Conservation (phyloP, 768 basidiomycete genomes). For the Lactifluus piperatus region DNA sequence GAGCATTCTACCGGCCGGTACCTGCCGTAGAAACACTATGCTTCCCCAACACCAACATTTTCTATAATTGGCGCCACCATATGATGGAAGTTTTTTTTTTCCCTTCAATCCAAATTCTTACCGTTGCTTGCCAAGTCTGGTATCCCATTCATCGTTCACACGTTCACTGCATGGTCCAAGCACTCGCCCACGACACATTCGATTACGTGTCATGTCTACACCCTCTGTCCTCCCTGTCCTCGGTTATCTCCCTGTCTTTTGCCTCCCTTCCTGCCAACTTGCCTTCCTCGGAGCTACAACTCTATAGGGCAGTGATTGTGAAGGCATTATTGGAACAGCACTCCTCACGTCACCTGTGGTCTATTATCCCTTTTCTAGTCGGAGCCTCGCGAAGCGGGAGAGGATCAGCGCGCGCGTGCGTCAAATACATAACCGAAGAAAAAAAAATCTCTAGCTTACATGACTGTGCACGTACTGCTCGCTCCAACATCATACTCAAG, state of each 20-base stretch:
- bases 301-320: not conserved
- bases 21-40: not conserved
- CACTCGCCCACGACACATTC: not conserved
- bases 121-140: not conserved
- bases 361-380: not conserved
- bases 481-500: too few species aligned
- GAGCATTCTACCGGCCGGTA: too few species aligned
- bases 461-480: not conserved
- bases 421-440: too few species aligned
- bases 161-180: not conserved
- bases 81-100: too few species aligned
- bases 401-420: not conserved
- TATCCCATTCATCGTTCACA: not conserved
- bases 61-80: not conserved
- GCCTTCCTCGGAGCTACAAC: not conserved
- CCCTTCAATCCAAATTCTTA: constrained; percentile 3
- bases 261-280: not conserved
- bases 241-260: not conserved
- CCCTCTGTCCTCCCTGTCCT: too few species aligned
- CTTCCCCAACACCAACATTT: not conserved
- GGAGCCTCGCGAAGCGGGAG: not conserved
- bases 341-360: too few species aligned
- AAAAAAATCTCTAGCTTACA: not conserved
- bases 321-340: too few species aligned
- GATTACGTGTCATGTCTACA: constrained; percentile 6